These are phyloP conservation scores for Juglanconis oblonga DNA, from an alignment of 2,329 filamentous ascomycete genomes.

Conservation along the genomic window DNA sequence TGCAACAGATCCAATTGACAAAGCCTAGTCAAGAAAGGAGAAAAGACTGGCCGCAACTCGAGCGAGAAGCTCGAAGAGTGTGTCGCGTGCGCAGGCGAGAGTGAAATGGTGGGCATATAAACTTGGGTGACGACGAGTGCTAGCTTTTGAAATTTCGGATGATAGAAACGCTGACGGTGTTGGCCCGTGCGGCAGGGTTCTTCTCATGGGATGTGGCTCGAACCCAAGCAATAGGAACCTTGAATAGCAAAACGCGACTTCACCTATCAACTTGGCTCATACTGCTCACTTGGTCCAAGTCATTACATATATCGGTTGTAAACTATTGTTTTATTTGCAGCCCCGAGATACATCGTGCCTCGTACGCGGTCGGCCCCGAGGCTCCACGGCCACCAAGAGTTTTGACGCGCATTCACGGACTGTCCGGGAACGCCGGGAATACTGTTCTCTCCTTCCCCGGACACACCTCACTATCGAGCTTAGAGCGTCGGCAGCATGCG, in stretches of 20 bases:
- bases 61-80: conserved; percentile 7
- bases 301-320: too few species aligned
- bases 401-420: neutral
- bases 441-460: too few species aligned
- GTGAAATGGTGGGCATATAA: neutral
- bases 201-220: too few species aligned
- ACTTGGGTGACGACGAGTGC: neutral
- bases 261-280: too few species aligned
- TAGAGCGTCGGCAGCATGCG: neutral
- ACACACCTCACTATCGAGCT: neutral
- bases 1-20: neutral
- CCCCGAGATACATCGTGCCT: too few species aligned
- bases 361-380: too few species aligned
- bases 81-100: conserved; percentile 9
- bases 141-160: conserved; percentile 13
- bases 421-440: neutral
- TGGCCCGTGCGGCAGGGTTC: neutral
- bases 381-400: too few species aligned
- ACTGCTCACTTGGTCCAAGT: too few species aligned
- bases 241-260: too few species aligned
- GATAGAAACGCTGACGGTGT: neutral
- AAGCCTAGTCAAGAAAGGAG: neutral
- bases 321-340: too few species aligned
- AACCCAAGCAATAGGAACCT: too few species aligned
- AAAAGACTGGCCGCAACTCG: conserved; percentile 4